Percentiles rank a stretch among this genome's conserved stretches.
Conservation (phyloP, 2,329 filamentous ascomycete genomes). For the Alternaria longipes region DNA sequence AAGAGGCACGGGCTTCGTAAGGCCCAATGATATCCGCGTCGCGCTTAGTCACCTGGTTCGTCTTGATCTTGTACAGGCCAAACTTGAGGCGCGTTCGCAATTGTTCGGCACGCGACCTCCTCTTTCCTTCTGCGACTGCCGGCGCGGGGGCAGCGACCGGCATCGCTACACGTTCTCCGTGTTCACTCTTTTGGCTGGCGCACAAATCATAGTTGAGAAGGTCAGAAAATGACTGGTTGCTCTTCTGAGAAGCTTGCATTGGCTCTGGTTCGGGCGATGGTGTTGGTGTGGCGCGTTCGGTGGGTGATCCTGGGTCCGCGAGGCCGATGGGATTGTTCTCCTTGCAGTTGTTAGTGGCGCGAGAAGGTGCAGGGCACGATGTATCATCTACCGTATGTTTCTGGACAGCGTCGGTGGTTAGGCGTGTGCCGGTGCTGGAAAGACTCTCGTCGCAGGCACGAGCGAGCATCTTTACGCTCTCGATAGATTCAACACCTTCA, state of each 20-base stretch:
- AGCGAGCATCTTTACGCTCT: conserved; percentile 38
- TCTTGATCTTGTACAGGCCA: conserved; percentile 78
- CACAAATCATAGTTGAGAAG: conserved; percentile 58
- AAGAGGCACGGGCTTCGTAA: conserved; percentile 35
- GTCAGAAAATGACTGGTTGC: conserved; percentile 57
- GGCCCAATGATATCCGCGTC: conserved; percentile 63
- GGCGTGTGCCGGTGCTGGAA: conserved; percentile 23
- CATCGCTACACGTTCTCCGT: conserved; percentile 17
- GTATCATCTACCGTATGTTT: conserved; percentile 37
- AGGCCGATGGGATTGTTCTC: conserved; percentile 40
- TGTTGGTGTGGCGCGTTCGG: conserved; percentile 47
- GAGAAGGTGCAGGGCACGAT: conserved; percentile 24
- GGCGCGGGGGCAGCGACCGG: conserved; percentile 20
- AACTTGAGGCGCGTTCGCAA: conserved; percentile 74
- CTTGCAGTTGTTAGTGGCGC: conserved; percentile 33
- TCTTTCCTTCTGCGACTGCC: conserved; percentile 21
- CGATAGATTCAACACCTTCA: conserved; percentile 41
- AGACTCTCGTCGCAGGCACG: conserved; percentile 30
- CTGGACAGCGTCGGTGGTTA: conserved; percentile 39
- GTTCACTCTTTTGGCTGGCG: conserved; percentile 52
- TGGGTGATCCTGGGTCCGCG: conserved; percentile 43
- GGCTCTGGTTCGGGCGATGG: conserved; percentile 27
- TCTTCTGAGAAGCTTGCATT: conserved; percentile 40
- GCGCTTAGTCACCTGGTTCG: conserved; percentile 73
- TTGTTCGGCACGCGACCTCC: conserved; percentile 68